These are phyloP conservation scores for Ophiostoma himal-ulmi DNA, from an alignment of 2,329 filamentous ascomycete genomes.

Conservation along the genomic window DNA sequence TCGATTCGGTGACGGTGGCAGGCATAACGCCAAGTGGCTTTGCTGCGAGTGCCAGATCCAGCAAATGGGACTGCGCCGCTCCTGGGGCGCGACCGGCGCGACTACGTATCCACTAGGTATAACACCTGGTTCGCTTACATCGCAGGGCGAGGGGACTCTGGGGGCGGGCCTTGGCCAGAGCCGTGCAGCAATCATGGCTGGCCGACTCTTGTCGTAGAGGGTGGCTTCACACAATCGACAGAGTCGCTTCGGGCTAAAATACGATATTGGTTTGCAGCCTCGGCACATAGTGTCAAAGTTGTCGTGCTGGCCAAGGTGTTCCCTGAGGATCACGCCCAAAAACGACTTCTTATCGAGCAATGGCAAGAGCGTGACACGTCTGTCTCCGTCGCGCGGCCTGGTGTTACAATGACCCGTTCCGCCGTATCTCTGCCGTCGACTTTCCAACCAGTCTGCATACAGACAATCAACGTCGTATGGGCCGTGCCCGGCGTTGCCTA, in stretches of 20 bases:
- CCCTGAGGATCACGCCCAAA: neutral
- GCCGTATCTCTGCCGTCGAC: neutral
- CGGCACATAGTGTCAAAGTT: neutral
- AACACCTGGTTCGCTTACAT: neutral
- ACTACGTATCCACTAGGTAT: neutral
- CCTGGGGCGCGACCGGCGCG: neutral
- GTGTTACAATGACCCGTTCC: neutral
- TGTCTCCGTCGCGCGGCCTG: neutral
- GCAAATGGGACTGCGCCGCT: neutral
- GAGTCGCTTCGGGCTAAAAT: neutral
- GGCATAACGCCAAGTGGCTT: neutral
- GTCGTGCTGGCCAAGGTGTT: slow-evolving; percentile 2
- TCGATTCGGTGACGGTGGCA: neutral
- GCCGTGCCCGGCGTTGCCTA: neutral
- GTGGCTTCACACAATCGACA: neutral
- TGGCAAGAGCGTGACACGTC: neutral
- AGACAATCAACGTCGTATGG: neutral
- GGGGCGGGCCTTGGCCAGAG: neutral
- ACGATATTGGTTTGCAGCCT: neutral
- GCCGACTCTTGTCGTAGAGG: neutral
- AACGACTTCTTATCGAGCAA: neutral
- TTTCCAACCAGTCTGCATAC: neutral
- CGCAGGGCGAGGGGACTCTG: neutral
- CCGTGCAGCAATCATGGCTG: neutral
- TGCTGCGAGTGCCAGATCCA: neutral